Percentiles rank a stretch among this genome's conserved stretches.
phyloP scores from a whole-genome alignment of 169 alveolate genomes.

The Plasmodium falciparum region DNA sequence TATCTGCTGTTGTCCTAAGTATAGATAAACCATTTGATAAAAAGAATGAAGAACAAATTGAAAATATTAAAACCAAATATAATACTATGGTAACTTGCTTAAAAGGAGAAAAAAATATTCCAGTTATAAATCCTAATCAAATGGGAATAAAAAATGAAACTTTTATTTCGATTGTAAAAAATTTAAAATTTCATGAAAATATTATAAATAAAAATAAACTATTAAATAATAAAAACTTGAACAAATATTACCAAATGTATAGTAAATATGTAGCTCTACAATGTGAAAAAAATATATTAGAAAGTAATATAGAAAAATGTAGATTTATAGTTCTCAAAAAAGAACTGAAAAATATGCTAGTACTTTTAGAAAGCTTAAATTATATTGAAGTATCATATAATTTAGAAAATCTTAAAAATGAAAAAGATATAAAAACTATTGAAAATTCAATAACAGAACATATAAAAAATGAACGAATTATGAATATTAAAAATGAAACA shows the following conservation, averaged over 20 bases:
- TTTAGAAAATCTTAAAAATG: constrained; percentile 8
- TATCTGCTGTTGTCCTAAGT: constrained; percentile 70
- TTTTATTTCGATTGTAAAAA: constrained; percentile 35
- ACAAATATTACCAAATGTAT: constrained; percentile 49
- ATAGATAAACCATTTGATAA: constrained; percentile 37
- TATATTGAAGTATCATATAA: constrained; percentile 58
- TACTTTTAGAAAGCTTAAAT: constrained; percentile 36
- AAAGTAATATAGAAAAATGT: constrained; percentile 47
- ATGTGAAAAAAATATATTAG: constrained; percentile 53
- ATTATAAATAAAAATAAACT: constrained; percentile 51
- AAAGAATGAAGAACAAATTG: constrained; percentile 43
- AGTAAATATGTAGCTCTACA: constrained; percentile 66
- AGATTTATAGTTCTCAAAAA: constrained; percentile 64
- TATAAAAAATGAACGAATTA: constrained; percentile 1
- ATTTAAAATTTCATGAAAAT: constrained; percentile 44
- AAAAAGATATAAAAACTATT: not conserved
- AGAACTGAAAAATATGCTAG: constrained; percentile 70
- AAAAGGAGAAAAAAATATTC: constrained; percentile 68
- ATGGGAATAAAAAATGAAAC: constrained; percentile 52
- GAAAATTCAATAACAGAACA: not conserved
- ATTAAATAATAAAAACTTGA: constrained; percentile 36
- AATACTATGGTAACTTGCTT: constrained; percentile 58
- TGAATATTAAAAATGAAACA: not conserved
- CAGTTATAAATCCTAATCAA: constrained; percentile 64
- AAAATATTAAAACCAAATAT: constrained; percentile 29